phyloP scores from a whole-genome alignment of 1,284 basidiomycete genomes.

The Melampsora larici-populina region DNA sequence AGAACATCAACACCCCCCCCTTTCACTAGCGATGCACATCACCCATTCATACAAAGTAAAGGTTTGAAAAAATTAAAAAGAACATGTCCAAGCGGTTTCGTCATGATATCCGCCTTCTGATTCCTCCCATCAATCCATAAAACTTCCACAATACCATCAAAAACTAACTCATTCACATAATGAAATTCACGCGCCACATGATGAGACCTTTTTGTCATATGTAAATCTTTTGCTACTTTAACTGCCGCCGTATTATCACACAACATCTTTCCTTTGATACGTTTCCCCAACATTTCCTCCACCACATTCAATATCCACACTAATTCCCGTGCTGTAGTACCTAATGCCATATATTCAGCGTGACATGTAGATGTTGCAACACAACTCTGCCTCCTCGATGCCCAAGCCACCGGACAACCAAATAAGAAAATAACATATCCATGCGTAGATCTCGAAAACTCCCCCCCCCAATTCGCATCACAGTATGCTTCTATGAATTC shows the following conservation, averaged over 20 bases:
- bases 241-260: constrained; percentile 22
- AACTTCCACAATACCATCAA: background rate
- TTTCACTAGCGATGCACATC: no score
- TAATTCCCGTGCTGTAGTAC: background rate
- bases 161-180: background rate
- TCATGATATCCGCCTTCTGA: constrained; percentile 8
- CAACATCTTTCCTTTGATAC: background rate
- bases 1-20: no score
- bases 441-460: background rate
- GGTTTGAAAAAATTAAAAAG: no score
- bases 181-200: constrained; percentile 3
- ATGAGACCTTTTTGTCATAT: background rate
- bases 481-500: no score
- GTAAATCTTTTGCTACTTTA: background rate
- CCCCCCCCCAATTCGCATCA: no score
- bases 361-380: no score
- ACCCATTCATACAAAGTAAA: no score
- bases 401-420: constrained; percentile 2
- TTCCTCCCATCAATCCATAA: background rate
- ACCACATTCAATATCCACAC: background rate
- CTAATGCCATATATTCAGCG: background rate
- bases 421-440: background rate
- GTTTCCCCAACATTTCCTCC: no score
- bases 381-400: no score
- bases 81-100: background rate